Base-by-base conservation (phyloP, 2,329 filamentous ascomycete species). In the Neodidymelliopsis sp. region DNA sequence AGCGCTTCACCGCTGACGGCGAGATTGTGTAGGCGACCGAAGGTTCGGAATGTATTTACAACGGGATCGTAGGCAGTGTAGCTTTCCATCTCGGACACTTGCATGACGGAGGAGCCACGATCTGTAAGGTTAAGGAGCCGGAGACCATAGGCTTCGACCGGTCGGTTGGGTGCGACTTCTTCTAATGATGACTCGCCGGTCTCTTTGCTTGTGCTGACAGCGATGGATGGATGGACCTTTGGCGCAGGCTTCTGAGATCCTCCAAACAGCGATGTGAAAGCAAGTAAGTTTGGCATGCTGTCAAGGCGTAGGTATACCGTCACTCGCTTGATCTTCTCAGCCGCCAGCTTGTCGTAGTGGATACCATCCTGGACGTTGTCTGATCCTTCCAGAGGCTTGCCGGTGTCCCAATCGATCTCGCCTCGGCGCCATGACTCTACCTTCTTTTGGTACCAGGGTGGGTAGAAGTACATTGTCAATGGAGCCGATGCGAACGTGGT, bases 91-190 rank as follows among this genome's bases (percentile, higher is more conserved):
- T 95, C 91, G 0, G 91, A 87, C 9, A 96, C 90, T 62, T 90
- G 88, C 93, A 97, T 97, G 62, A 97, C 93, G 13, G 91, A 92
- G 0, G 93, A 97, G 30, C 90, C 89, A 81, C 93, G 91, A 62
- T 97, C 92, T 0, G 90, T 95, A 10, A 97, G 82, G 66, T 95
- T 90, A 37, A 95, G 75, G 12, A 97, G 81, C 11, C 92, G 88
- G n/a, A 96, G 76, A 23, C 91, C 93, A 62, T 96, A 90, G 0
- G 91, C 87, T 64, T 89, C 82, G 1, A 93, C 79, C 1, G 84
- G 81, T 7, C 78, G 75, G 40, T 74, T 77, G 18, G 58, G 48
- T 22, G 43, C 30, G 5, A 48, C 25, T 2, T 62, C 62, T 11
- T 50, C 48, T 2, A 45, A 4, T 4, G 65, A 56, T 1, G 56